Conservation (phyloP, 345 rosid species). For the Citrus australasica region DNA sequence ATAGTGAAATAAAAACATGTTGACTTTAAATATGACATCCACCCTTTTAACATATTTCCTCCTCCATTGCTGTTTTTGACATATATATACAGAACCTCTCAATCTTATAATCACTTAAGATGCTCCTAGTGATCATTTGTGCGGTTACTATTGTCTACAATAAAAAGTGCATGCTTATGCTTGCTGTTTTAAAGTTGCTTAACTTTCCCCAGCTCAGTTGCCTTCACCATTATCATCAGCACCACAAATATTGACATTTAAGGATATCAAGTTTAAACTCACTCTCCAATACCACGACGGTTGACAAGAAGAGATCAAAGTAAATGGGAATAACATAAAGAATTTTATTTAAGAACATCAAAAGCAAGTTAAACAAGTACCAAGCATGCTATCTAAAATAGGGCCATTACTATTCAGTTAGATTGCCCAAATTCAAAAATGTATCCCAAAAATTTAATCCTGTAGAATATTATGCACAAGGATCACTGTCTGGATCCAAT, state of each 20-base stretch:
- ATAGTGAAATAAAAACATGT: conserved; percentile 41
- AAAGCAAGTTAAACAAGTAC: neutral
- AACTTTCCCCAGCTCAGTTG: neutral
- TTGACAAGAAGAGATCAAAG: neutral
- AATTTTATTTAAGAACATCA: neutral
- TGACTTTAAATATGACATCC: conserved; percentile 23
- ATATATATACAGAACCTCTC: neutral
- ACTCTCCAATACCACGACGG: neutral
- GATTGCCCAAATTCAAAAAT: neutral
- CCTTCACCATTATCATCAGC: neutral
- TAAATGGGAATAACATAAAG: neutral
- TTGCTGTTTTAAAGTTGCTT: neutral
- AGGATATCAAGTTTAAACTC: neutral
- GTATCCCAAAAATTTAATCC: neutral
- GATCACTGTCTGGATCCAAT: neutral
- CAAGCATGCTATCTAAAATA: neutral
- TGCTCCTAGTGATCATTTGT: neutral
- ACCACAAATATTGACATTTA: neutral
- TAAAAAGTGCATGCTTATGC: neutral
- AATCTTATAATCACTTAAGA: neutral
- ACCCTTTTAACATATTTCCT: conserved; percentile 12
- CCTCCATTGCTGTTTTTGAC: conserved; percentile 12
- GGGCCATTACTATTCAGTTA: neutral
- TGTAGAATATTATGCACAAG: neutral
- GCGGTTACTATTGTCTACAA: neutral